phyloP scores from a whole-genome alignment of 441 rosid species.

The Arabidopsis lyrata region DNA sequence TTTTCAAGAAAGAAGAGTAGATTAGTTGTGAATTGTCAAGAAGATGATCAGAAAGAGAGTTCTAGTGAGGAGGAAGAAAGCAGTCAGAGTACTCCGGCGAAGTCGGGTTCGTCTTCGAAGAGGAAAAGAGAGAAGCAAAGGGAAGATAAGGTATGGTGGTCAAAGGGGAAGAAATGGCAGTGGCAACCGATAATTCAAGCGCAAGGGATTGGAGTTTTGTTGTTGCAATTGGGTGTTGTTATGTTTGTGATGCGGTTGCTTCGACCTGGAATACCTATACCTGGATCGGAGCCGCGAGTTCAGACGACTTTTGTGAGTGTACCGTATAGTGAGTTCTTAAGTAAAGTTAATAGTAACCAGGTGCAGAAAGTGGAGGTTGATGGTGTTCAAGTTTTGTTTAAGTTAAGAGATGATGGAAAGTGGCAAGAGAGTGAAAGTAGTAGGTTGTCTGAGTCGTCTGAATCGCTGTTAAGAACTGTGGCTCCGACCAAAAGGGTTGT shows the following conservation, averaged over 20 bases:
- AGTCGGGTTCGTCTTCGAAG: conserved; percentile 51
- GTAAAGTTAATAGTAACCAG: conserved; percentile 71
- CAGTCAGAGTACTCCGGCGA: conserved; percentile 45
- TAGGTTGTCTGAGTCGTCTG: conserved; percentile 74
- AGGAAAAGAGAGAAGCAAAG: conserved; percentile 63
- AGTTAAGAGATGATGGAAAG: conserved; percentile 63
- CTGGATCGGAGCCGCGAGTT: conserved; percentile 81
- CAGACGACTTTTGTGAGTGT: conserved; percentile 72
- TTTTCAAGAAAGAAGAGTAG: conserved; percentile 46
- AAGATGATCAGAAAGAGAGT: conserved; percentile 62
- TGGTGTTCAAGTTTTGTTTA: conserved; percentile 90
- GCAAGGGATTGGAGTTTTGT: conserved; percentile 76
- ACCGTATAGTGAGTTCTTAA: conserved; percentile 89
- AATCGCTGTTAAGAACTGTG: conserved; percentile 62
- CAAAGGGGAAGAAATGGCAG: conserved; percentile 67
- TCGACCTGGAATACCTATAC: conserved; percentile 81
- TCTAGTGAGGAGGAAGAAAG: conserved; percentile 60
- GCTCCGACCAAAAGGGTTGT: conserved; percentile 76
- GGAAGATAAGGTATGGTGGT: conserved; percentile 71
- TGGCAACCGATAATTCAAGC: conserved; percentile 89
- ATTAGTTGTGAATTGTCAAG: conserved; percentile 65
- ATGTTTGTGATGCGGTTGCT: conserved; percentile 85
- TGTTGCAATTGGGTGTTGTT: conserved; percentile 80
- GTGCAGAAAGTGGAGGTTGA: conserved; percentile 94
- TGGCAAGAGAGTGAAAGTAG: conserved; percentile 53